phyloP scores from a whole-genome alignment of 2,329 filamentous ascomycete species.

The Scytalidium sp. region DNA sequence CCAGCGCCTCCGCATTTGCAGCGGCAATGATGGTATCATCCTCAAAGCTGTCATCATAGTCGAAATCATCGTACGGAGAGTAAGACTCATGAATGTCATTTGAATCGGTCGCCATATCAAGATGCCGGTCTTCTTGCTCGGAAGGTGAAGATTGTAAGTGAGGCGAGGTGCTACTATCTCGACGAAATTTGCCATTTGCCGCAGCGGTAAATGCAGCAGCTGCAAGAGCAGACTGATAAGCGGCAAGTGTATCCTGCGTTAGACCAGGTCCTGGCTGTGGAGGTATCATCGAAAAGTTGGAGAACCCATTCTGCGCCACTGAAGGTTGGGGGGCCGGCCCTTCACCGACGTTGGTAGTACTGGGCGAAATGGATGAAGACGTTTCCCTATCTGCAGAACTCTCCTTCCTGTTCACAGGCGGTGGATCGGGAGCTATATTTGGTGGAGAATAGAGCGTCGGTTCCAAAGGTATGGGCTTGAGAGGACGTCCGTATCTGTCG shows the following conservation, averaged over 20 bases:
- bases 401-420: slow-evolving; percentile 6
- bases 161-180: slow-evolving; percentile 37
- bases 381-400: not conserved
- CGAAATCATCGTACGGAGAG: slow-evolving; percentile 41
- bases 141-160: slow-evolving; percentile 17
- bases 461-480: slow-evolving; percentile 34
- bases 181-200: slow-evolving; percentile 70
- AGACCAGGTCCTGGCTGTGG: slow-evolving; percentile 25
- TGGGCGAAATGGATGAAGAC: slow-evolving; percentile 5
- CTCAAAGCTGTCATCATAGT: slow-evolving; percentile 64
- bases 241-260: slow-evolving; percentile 58
- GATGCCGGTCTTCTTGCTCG: slow-evolving; percentile 27
- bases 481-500: slow-evolving; percentile 58
- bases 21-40: slow-evolving; percentile 93
- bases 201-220: slow-evolving; percentile 77
- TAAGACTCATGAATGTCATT: slow-evolving; percentile 31
- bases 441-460: slow-evolving; percentile 26
- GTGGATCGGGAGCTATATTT: slow-evolving; percentile 13
- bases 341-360: not conserved
- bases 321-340: slow-evolving; percentile 22
- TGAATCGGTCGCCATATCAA: slow-evolving; percentile 37
- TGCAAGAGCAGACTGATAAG: slow-evolving; percentile 81
- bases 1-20: slow-evolving; percentile 89
- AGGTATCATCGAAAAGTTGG: slow-evolving; percentile 1
- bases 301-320: slow-evolving; percentile 3